Evolutionary conservation across 176 grass and related monocot species (phyloP).

Genomic region (Saccharum spontaneum): DNA sequence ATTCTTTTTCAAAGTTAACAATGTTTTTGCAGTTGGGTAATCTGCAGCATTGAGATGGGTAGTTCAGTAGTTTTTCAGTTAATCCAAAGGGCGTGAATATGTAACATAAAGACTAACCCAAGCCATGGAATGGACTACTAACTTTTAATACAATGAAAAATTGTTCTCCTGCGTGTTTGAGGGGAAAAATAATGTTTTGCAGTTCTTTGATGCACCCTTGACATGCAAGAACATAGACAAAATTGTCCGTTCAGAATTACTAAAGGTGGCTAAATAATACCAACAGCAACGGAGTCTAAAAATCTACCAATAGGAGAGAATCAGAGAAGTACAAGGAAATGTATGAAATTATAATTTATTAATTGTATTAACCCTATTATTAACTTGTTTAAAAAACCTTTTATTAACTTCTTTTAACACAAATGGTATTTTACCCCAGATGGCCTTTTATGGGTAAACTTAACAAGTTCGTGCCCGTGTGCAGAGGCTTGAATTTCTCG

Average conservation of each 20-base stretch:
- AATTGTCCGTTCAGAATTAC: not conserved
- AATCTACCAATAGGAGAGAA: no score
- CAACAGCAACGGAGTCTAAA: no score
- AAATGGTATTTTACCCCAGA: not conserved
- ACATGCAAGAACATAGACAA: not conserved
- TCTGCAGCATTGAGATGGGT: not conserved
- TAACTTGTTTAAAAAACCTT: not conserved
- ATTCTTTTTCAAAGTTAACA: not conserved
- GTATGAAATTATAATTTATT: not conserved
- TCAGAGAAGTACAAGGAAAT: no score
- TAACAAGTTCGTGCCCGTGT: slow-evolving; percentile 16
- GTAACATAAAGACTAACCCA: not conserved
- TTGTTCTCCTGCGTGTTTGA: not conserved
- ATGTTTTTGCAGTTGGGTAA: not conserved
- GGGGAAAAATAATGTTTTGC: not conserved
- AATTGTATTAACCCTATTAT: not conserved
- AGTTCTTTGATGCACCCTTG: not conserved
- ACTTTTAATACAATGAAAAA: no score
- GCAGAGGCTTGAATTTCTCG: slow-evolving; percentile 86
- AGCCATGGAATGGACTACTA: not conserved
- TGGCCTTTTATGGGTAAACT: not conserved
- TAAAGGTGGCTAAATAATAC: not conserved
- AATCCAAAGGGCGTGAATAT: not conserved
- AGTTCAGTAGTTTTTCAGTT: not conserved
- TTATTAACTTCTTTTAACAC: not conserved